Conservation (phyloP, 2,329 filamentous ascomycete genomes). For the Xylaria multiplex region DNA sequence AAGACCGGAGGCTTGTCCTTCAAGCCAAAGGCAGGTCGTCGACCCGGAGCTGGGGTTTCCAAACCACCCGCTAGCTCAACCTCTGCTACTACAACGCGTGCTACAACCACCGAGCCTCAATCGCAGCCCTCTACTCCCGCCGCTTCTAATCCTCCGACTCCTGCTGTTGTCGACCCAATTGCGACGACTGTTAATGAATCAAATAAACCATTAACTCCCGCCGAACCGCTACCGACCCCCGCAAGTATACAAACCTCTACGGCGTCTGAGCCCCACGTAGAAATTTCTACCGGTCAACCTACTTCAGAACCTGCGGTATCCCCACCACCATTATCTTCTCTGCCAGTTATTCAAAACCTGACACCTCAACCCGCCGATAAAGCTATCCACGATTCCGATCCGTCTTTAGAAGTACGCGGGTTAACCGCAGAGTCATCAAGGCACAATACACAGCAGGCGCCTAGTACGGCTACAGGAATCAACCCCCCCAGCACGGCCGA, state of each 20-base stretch:
- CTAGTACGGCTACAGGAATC: constrained; percentile 18
- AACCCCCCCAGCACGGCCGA: constrained; percentile 1
- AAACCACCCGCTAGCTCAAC: constrained; percentile 40
- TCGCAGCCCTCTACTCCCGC: constrained; percentile 29
- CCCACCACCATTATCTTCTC: constrained; percentile 18
- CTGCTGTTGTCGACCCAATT: constrained; percentile 36
- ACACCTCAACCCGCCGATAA: constrained; percentile 22
- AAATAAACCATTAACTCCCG: constrained; percentile 11
- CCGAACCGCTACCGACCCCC: constrained; percentile 17
- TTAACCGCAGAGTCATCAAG: constrained; percentile 29
- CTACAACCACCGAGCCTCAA: constrained; percentile 41
- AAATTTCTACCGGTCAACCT: constrained; percentile 8
- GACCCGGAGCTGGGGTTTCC: constrained; percentile 59
- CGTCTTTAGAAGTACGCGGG: constrained; percentile 21
- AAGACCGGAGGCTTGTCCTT: constrained; percentile 71
- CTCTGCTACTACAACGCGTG: constrained; percentile 39
- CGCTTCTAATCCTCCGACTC: constrained; percentile 31
- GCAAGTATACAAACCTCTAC: constrained; percentile 21
- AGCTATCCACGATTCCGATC: neutral
- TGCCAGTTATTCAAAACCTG: constrained; percentile 20
- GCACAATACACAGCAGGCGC: constrained; percentile 23
- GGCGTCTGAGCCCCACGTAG: constrained; percentile 8
- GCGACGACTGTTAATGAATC: constrained; percentile 23
- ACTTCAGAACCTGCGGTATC: constrained; percentile 23
- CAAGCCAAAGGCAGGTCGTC: constrained; percentile 73